Evolutionary conservation across 2,329 filamentous ascomycete species (phyloP).

Genomic region (Blastomyces parvus): DNA sequence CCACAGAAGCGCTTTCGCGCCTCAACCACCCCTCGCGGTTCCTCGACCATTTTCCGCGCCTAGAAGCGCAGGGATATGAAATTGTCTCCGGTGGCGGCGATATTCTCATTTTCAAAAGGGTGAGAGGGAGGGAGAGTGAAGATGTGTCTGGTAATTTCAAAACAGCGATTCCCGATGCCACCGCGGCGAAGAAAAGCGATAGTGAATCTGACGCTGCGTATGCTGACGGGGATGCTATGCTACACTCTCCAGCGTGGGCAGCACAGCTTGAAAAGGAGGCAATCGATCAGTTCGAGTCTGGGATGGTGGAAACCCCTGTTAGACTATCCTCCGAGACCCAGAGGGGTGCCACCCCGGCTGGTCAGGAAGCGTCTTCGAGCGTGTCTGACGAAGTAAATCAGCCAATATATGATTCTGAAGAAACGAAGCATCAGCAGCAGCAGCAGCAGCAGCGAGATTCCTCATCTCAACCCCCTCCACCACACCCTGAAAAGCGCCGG

Average conservation of each 20-base stretch:
- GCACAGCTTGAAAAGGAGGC: constrained; percentile 11
- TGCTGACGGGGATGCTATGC: background rate
- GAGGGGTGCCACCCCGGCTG: constrained; percentile 13
- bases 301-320: background rate
- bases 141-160: background rate
- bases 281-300: constrained; percentile 9
- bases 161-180: background rate
- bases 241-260: constrained; percentile 10
- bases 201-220: background rate
- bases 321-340: constrained; percentile 11
- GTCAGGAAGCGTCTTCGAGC: background rate
- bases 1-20: constrained; percentile 29
- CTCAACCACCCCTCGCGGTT: constrained; percentile 36
- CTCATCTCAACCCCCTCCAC: background rate
- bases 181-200: background rate
- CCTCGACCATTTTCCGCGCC: constrained; percentile 30
- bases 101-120: constrained; percentile 33
- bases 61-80: constrained; percentile 34
- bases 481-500: constrained; percentile 9
- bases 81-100: constrained; percentile 35
- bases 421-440: background rate
- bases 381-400: constrained; percentile 12
- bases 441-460: constrained; percentile 16
- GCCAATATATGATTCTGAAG: constrained; percentile 4
- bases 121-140: background rate